phyloP scores from a whole-genome alignment of 2,329 filamentous ascomycete genomes.

The Xylaria sp. region DNA sequence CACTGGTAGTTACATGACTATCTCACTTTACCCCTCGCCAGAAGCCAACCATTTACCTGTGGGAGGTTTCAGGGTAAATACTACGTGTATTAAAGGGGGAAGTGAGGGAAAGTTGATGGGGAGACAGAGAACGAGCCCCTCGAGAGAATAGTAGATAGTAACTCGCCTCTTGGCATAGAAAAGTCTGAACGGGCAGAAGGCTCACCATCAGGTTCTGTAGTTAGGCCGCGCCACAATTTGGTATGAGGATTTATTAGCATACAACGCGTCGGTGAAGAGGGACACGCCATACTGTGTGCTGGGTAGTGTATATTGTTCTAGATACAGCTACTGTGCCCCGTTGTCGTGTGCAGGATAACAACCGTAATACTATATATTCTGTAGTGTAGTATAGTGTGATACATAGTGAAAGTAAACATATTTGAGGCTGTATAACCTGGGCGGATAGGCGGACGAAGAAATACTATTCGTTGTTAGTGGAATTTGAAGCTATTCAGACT shows the following conservation, averaged over 20 bases:
- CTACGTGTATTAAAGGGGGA: background rate
- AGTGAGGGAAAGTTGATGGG: background rate
- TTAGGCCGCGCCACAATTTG: conserved; percentile 20
- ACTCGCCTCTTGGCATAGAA: conserved; percentile 28
- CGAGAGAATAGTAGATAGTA: background rate
- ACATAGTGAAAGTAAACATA: background rate
- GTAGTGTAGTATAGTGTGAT: no score
- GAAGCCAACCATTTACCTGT: background rate
- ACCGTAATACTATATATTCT: background rate
- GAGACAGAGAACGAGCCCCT: conserved; percentile 1
- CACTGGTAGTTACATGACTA: conserved; percentile 1
- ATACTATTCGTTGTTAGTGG: conserved; percentile 14
- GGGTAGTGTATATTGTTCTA: background rate
- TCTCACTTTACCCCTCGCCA: conserved; percentile 8
- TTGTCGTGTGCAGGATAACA: background rate
- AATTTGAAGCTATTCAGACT: background rate
- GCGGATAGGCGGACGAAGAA: background rate
- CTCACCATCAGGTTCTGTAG: conserved; percentile 34
- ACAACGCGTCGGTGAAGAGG: background rate
- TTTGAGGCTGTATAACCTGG: conserved; percentile 1
- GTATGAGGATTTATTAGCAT: background rate
- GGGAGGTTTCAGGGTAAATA: conserved; percentile 12
- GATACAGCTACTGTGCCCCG: background rate
- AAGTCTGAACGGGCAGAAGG: conserved; percentile 3
- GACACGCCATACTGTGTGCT: background rate